Conservation (phyloP, 1,139 yeast species). For the Wickerhamomyces sp. region DNA sequence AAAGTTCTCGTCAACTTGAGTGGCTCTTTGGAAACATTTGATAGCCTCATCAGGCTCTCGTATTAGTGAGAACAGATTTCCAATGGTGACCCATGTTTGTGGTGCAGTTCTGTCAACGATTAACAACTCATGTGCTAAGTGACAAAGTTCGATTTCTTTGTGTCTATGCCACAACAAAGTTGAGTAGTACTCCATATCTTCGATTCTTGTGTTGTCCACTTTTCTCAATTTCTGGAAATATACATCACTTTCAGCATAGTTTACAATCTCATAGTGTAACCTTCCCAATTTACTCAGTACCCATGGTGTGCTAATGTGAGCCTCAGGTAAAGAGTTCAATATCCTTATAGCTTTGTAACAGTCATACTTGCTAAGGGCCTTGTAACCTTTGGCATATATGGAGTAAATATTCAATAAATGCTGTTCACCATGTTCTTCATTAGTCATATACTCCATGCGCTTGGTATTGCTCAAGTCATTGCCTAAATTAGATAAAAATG, state of each 20-base stretch:
- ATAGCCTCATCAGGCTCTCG: slow-evolving; percentile 90
- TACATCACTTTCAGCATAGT: slow-evolving; percentile 70
- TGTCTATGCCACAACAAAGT: slow-evolving; percentile 92
- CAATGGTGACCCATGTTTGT: slow-evolving; percentile 89
- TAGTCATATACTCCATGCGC: slow-evolving; percentile 20
- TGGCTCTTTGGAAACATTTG: slow-evolving; percentile 78
- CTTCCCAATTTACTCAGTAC: slow-evolving; percentile 77
- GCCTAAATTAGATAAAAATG: slow-evolving; percentile 7
- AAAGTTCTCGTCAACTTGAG: slow-evolving; percentile 62
- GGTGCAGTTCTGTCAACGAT: slow-evolving; percentile 63
- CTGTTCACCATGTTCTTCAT: slow-evolving; percentile 37
- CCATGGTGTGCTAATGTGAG: slow-evolving; percentile 78
- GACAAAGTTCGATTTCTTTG: slow-evolving; percentile 74
- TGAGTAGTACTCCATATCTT: slow-evolving; percentile 89
- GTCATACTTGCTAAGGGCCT: slow-evolving; percentile 64
- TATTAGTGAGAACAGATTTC: slow-evolving; percentile 79
- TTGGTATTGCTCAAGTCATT: slow-evolving; percentile 8
- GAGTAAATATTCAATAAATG: slow-evolving; percentile 49
- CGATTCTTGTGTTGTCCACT: slow-evolving; percentile 72
- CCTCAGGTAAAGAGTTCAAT: slow-evolving; percentile 56
- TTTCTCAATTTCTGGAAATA: slow-evolving; percentile 59
- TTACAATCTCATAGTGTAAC: slow-evolving; percentile 80
- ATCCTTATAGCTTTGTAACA: slow-evolving; percentile 76
- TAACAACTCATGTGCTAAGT: slow-evolving; percentile 74
- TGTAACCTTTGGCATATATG: slow-evolving; percentile 59